phyloP scores from a whole-genome alignment of 106 monocot species.

The Phalaenopsis equestris region DNA sequence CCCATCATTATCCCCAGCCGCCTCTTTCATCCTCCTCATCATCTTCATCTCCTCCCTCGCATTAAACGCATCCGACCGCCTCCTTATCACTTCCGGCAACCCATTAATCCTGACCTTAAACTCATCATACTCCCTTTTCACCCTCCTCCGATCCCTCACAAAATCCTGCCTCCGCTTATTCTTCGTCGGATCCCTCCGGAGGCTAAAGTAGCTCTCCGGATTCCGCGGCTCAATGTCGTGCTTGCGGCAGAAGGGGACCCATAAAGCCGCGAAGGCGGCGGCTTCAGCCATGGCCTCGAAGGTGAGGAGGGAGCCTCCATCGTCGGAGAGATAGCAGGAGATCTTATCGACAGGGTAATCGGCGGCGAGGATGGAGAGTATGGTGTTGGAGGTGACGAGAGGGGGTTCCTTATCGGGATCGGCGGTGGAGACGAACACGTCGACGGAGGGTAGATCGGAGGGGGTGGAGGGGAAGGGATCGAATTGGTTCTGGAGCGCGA shows the following conservation, averaged over 20 bases:
- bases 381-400: constrained; percentile 74
- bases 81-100: constrained; percentile 60
- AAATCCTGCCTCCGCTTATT: constrained; percentile 85
- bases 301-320: constrained; percentile 74
- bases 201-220: constrained; percentile 66
- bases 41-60: constrained; percentile 33
- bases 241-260: constrained; percentile 97
- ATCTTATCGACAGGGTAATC: constrained; percentile 99
- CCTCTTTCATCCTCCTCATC: constrained; percentile 41
- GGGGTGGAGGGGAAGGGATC: constrained; percentile 37
- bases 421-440: constrained; percentile 66
- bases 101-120: constrained; percentile 87
- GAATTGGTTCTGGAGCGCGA: constrained; percentile 59
- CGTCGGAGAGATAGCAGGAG: constrained; percentile 73
- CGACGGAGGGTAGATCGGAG: constrained; percentile 59
- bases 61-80: constrained; percentile 46
- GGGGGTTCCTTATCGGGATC: constrained; percentile 84
- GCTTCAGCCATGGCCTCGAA: constrained; percentile 95
- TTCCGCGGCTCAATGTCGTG: constrained; percentile 87
- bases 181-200: constrained; percentile 76
- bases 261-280: constrained; percentile 55
- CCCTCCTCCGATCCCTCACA: constrained; percentile 84
- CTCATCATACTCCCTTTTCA: constrained; percentile 94
- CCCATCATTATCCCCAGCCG: background rate
- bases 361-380: constrained; percentile 84